A percentile compares a stretch with the other conserved stretches of the same genome.
Evolutionary conservation across 371 early-diverging fungal genomes (phyloP).

Genomic region (Umbelopsis sp.): DNA sequence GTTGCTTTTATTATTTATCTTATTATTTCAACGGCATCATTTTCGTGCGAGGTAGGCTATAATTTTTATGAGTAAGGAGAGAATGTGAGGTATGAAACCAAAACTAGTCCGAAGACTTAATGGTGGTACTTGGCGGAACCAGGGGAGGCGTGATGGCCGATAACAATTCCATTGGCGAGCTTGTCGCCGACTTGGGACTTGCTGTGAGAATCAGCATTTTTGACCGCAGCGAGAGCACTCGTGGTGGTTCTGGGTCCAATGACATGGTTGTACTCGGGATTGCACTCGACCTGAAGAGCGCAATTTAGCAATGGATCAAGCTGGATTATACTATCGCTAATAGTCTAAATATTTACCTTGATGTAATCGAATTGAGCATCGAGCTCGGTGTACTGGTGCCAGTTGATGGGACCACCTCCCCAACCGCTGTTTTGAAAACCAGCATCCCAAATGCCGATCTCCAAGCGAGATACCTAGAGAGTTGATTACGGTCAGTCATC

Average conservation of each 20-base stretch:
- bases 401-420: constrained; percentile 68
- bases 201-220: not conserved
- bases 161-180: constrained; percentile 1
- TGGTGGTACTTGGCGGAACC: not conserved
- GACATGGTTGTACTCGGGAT: constrained; percentile 4
- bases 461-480: constrained; percentile 8
- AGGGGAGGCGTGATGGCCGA: constrained; percentile 10
- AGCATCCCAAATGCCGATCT: constrained; percentile 14
- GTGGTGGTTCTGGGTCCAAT: constrained; percentile 5
- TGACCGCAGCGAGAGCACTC: not conserved
- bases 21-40: too few species aligned
- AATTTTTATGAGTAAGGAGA: not conserved
- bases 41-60: too few species aligned
- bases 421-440: constrained; percentile 40
- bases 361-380: constrained; percentile 18
- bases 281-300: constrained; percentile 9
- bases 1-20: too few species aligned
- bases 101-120: not conserved
- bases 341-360: not conserved
- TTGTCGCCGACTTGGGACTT: not conserved
- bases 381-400: constrained; percentile 33
- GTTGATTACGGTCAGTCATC: not conserved
- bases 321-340: not conserved
- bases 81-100: not conserved
- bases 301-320: not conserved